phyloP scores from a whole-genome alignment of 2,329 filamentous ascomycete species.

The Macroventuria anomochaeta region DNA sequence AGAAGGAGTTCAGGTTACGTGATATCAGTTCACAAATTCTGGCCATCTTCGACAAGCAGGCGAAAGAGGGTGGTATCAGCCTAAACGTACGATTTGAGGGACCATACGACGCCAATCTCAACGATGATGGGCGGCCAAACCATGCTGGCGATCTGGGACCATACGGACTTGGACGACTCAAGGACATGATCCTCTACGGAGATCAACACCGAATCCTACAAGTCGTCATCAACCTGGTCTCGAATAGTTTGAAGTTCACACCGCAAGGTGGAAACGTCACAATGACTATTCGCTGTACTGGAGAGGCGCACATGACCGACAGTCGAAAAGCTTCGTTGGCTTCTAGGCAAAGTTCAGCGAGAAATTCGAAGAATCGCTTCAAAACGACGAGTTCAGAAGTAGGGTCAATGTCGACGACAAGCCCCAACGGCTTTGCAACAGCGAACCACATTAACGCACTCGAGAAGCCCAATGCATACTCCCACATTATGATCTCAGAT shows the following conservation, averaged over 20 bases:
- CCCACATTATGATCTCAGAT: conserved; percentile 46
- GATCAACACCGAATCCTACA: conserved; percentile 90
- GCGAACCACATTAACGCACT: conserved; percentile 54
- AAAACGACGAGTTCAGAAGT: conserved; percentile 43
- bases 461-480: conserved; percentile 48
- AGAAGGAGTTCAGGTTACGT: conserved; percentile 83
- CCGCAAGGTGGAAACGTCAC: conserved; percentile 76
- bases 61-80: conserved; percentile 76
- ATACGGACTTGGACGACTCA: conserved; percentile 70
- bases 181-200: conserved; percentile 90
- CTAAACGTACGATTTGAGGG: conserved; percentile 76
- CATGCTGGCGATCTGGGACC: conserved; percentile 67
- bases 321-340: conserved; percentile 56
- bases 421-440: conserved; percentile 45
- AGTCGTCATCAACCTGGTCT: conserved; percentile 91
- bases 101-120: conserved; percentile 48
- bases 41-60: conserved; percentile 90
- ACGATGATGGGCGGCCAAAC: conserved; percentile 46
- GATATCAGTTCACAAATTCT: conserved; percentile 83
- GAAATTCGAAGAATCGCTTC: conserved; percentile 43
- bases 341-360: conserved; percentile 50
- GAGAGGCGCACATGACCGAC: conserved; percentile 58
- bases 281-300: conserved; percentile 75
- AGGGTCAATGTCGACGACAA: conserved; percentile 36
- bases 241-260: conserved; percentile 92